Evolutionary conservation across 2,329 filamentous ascomycete genomes (phyloP), one percentile per base, ranked within the genome.

Genomic region (Fusarium vanettenii): DNA sequence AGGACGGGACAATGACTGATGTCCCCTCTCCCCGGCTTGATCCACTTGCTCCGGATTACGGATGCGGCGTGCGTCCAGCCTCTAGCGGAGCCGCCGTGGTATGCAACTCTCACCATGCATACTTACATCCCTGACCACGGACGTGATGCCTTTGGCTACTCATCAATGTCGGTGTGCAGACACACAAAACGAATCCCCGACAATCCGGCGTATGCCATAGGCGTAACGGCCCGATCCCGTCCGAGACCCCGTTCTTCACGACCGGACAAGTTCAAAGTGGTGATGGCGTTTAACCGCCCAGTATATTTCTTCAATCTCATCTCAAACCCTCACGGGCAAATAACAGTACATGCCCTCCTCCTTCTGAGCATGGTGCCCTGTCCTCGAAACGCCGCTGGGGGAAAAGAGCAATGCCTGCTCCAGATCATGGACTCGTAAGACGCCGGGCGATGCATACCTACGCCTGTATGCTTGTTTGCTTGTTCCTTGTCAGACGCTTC

Each of bases 391-490:
- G 45, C 64, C 35, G 52, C 66, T 41, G 45, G 50, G 45, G 56
- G 50, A 57, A 39, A 60, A 55, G 71, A 67, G 68, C 55, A 70
- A 67, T 64, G 48, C 64, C 29, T 69, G 60, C 55, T 39, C 64
- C 60, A 37, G 59, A 71, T 74, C 64, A 76, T 76, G 65, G 56
- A 71, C 65, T 72, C 60, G 55, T 71, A 62, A 74, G 64, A 72
- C 73, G 64, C 73, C 70, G 66, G 64, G 43, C 52, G 55, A 76
- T 69, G 64, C 48, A 52, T 52, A n/a, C 45, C 27, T 35, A 29
- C 56, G 31, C 37, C 52, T 50, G 37, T 22, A 41, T 52, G 48
- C 25, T 29, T 52, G 41, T 20, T 45, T 45, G 50, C 60, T 73
- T 55, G 8, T 65, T 72, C 62, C 39, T 62, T 75, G 55, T 52